Evolutionary conservation across 176 grass and related monocot species (phyloP).

Genomic region (Oryza punctata): DNA sequence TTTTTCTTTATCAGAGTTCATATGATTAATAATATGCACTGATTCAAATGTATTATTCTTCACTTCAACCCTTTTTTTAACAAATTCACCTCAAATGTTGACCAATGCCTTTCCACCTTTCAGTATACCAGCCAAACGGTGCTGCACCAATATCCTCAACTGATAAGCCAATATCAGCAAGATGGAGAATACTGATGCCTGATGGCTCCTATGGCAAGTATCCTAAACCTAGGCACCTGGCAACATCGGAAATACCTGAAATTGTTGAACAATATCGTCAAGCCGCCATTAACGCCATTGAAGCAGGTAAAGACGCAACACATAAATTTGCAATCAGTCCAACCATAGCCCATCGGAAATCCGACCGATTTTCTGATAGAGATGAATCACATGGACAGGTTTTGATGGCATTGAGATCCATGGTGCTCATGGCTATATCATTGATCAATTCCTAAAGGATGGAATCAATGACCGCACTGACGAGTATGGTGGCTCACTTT

Average conservation of each 20-base stretch:
- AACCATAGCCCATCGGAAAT: not conserved
- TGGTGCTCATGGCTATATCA: constrained; percentile 85
- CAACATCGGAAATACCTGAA: constrained; percentile 58
- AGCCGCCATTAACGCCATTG: constrained; percentile 70
- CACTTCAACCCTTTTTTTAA: not conserved
- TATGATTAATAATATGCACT: not conserved
- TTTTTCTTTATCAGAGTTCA: not conserved
- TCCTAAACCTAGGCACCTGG: constrained; percentile 59
- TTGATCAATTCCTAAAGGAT: constrained; percentile 95
- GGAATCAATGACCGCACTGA: constrained; percentile 89
- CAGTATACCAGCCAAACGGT: constrained; percentile 80
- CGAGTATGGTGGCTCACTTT: constrained; percentile 74
- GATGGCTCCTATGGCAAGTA: constrained; percentile 76
- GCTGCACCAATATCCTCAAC: constrained; percentile 88
- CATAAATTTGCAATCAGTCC: not conserved
- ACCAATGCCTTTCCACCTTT: constrained; percentile 20
- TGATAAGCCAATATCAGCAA: constrained; percentile 76
- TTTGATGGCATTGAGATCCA: constrained; percentile 98
- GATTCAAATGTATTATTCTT: not conserved
- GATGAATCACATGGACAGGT: constrained; percentile 37
- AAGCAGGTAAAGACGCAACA: constrained; percentile 60
- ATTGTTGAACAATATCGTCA: constrained; percentile 84
- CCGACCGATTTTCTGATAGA: not conserved
- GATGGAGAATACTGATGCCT: constrained; percentile 90
- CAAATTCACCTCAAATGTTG: not conserved